A percentile compares a stretch with the other conserved stretches of the same genome.
Evolutionary conservation across 2,329 filamentous ascomycete genomes (phyloP).

Genomic region (Ilyonectria robusta): DNA sequence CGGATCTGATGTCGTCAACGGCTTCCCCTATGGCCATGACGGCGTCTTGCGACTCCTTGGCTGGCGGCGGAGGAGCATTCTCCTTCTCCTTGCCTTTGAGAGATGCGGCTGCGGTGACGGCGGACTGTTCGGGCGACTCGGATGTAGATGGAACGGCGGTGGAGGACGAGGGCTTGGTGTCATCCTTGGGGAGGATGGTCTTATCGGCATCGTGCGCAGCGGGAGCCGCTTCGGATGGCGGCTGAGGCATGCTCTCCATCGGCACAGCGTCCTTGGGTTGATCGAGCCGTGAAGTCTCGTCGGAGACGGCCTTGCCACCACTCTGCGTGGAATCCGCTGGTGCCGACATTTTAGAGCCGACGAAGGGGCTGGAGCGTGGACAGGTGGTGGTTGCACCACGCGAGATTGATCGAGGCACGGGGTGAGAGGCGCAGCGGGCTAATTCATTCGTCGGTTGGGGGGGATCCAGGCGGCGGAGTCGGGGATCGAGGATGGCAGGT

Average conservation of each 20-base stretch:
- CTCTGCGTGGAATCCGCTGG: constrained; percentile 51
- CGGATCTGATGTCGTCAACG: constrained; percentile 58
- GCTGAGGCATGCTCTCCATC: constrained; percentile 53
- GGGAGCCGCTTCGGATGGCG: constrained; percentile 33
- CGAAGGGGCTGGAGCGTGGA: constrained; percentile 37
- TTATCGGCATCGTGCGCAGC: constrained; percentile 37
- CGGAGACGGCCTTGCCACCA: constrained; percentile 48
- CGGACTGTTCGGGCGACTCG: constrained; percentile 39
- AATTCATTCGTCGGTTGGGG: constrained; percentile 38
- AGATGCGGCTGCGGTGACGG: constrained; percentile 38
- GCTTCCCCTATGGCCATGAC: constrained; percentile 61
- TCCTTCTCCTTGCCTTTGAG: constrained; percentile 55
- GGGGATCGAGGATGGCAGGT: constrained; percentile 34
- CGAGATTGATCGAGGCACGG: constrained; percentile 33
- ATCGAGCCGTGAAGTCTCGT: constrained; percentile 49
- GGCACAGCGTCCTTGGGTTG: constrained; percentile 56
- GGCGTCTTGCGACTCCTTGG: constrained; percentile 53
- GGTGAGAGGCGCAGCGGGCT: constrained; percentile 26
- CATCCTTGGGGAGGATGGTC: constrained; percentile 31
- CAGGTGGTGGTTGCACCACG: constrained; percentile 47
- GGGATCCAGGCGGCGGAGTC: constrained; percentile 23
- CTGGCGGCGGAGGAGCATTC: constrained; percentile 44
- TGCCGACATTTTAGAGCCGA: constrained; percentile 50
- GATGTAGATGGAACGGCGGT: constrained; percentile 35
- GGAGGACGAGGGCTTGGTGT: constrained; percentile 36